These are phyloP conservation scores for Urochloa ruziziensis DNA, from an alignment of 176 grass and related monocot species.

Conservation along the genomic window DNA sequence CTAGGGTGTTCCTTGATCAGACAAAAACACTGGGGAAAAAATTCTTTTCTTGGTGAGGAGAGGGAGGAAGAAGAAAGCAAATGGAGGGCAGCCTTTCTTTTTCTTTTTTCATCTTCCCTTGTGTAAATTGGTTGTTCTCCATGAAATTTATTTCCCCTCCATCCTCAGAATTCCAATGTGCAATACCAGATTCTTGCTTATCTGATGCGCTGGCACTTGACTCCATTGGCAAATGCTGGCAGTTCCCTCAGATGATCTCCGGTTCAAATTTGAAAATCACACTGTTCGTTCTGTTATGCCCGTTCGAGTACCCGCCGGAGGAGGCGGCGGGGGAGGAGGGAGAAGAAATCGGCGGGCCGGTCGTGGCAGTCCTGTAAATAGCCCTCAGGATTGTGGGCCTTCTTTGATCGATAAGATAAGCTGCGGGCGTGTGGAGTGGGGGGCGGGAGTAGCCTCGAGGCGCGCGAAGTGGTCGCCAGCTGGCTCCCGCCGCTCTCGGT, in stretches of 20 bases:
- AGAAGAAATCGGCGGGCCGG: not conserved
- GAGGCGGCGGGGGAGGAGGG: not conserved
- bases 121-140: slow-evolving; percentile 35
- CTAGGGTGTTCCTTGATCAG: slow-evolving; percentile 28
- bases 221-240: not conserved
- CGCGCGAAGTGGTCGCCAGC: slow-evolving; percentile 39
- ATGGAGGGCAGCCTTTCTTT: not conserved
- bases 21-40: not conserved
- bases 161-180: not conserved
- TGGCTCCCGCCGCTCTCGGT: not conserved
- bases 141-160: not conserved
- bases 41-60: slow-evolving; percentile 5
- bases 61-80: slow-evolving; percentile 33
- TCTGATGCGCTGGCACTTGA: not conserved
- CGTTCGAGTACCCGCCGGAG: not conserved
- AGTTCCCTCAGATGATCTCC: not conserved
- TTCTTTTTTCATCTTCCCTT: not conserved
- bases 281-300: not conserved
- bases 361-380: slow-evolving; percentile 29
- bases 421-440: not conserved
- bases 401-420: not conserved
- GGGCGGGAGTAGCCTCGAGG: slow-evolving; percentile 12
- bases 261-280: not conserved
- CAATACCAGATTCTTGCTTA: not conserved
- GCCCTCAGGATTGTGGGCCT: not conserved